phyloP scores from a whole-genome alignment of 2,329 filamentous ascomycete species.

The Dothistroma septosporum region DNA sequence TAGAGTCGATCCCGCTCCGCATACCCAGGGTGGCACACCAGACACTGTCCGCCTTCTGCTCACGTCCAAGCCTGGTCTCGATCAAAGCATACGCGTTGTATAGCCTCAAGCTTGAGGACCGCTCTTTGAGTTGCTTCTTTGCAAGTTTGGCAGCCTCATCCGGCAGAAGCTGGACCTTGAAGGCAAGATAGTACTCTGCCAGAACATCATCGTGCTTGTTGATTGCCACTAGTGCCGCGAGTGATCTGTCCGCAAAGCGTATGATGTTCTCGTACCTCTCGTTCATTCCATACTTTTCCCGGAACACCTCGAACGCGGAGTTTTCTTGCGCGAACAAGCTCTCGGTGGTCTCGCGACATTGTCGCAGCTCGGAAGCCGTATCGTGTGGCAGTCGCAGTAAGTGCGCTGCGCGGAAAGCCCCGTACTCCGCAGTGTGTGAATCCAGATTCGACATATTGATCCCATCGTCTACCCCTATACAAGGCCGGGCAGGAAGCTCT shows the following conservation, averaged over 20 bases:
- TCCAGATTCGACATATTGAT: slow-evolving; percentile 3
- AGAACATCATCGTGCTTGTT: slow-evolving; percentile 49
- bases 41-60: slow-evolving; percentile 58
- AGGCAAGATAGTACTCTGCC: slow-evolving; percentile 65
- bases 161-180: slow-evolving; percentile 56
- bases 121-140: slow-evolving; percentile 67
- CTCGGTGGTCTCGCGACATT: slow-evolving; percentile 13
- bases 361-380: background rate
- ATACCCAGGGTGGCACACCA: slow-evolving; percentile 64
- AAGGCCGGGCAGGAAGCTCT: slow-evolving; percentile 49
- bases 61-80: slow-evolving; percentile 58
- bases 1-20: slow-evolving; percentile 40
- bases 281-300: background rate
- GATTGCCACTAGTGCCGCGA: slow-evolving; percentile 55
- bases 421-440: slow-evolving; percentile 8
- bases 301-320: slow-evolving; percentile 8
- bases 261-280: background rate
- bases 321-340: slow-evolving; percentile 12
- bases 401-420: background rate
- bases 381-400: background rate
- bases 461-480: slow-evolving; percentile 39
- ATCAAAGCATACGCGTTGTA: slow-evolving; percentile 78
- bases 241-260: slow-evolving; percentile 42
- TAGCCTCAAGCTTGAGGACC: slow-evolving; percentile 59
- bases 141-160: slow-evolving; percentile 62